phyloP scores from a whole-genome alignment of 176 grass and related monocot species.

The Zea luxurians region DNA sequence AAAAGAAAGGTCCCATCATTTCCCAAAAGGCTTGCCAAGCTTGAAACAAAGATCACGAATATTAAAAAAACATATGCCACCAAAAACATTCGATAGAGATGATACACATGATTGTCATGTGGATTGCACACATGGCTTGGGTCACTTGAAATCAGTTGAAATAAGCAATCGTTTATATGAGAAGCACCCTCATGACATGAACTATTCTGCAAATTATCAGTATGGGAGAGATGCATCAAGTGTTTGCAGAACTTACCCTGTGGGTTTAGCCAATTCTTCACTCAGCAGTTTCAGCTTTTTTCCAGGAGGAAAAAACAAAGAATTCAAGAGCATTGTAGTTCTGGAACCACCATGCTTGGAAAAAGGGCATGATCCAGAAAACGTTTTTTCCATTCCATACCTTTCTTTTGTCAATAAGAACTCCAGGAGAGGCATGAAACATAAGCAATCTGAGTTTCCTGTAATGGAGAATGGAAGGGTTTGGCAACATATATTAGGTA shows the following conservation, averaged over 20 bases:
- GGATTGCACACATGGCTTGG: slow-evolving; percentile 37
- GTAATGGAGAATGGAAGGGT: slow-evolving; percentile 33
- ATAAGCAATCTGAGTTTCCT: slow-evolving; percentile 39
- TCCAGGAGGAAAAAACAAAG: slow-evolving; percentile 2
- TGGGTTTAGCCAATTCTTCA: slow-evolving; percentile 45
- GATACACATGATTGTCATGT: slow-evolving; percentile 24
- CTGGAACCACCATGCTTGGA: slow-evolving; percentile 51
- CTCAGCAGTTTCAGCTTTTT: slow-evolving; percentile 32
- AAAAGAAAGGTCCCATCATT: slow-evolving; percentile 31
- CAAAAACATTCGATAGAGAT: slow-evolving; percentile 30
- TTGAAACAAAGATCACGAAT: slow-evolving; percentile 39
- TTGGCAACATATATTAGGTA: slow-evolving; percentile 26
- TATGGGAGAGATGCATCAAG: slow-evolving; percentile 24
- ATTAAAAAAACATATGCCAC: slow-evolving; percentile 44
- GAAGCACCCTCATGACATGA: slow-evolving; percentile 49
- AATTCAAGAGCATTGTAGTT: slow-evolving; percentile 49
- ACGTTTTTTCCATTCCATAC: slow-evolving; percentile 33
- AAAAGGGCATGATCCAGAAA: slow-evolving; percentile 36
- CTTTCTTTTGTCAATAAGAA: slow-evolving; percentile 33
- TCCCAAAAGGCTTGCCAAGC: slow-evolving; percentile 40
- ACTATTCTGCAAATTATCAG: slow-evolving; percentile 35
- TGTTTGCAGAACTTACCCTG: slow-evolving; percentile 32
- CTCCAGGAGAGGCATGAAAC: slow-evolving; percentile 33
- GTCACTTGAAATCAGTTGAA: slow-evolving; percentile 38
- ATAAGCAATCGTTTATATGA: slow-evolving; percentile 68